phyloP scores from a whole-genome alignment of 1,284 basidiomycete genomes.

The Naganishia albida region DNA sequence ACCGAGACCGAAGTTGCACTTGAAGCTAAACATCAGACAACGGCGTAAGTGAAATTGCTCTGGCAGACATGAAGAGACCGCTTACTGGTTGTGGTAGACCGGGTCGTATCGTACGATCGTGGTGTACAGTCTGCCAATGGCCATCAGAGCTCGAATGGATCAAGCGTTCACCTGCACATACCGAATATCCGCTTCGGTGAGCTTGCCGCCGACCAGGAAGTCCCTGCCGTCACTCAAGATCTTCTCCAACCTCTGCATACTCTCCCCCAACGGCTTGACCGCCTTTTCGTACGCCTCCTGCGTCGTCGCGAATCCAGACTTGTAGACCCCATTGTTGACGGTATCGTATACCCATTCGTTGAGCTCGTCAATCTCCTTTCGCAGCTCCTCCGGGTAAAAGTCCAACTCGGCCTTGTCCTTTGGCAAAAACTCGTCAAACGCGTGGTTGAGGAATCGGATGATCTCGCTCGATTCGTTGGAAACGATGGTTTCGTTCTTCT shows the following conservation, averaged over 20 bases:
- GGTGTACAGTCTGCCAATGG: conserved; percentile 68
- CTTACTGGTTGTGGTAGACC: conserved; percentile 67
- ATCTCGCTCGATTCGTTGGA: conserved; percentile 95
- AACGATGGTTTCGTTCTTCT: conserved; percentile 82
- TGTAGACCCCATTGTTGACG: conserved; percentile 76
- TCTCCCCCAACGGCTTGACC: conserved; percentile 70
- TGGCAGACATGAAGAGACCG: neutral
- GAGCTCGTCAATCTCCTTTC: conserved; percentile 77
- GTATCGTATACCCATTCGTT: conserved; percentile 71
- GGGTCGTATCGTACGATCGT: conserved; percentile 83
- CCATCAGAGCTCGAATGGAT: neutral
- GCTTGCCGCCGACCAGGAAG: conserved; percentile 74
- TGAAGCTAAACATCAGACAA: conserved; percentile 76
- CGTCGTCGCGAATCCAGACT: conserved; percentile 79
- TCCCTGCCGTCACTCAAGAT: conserved; percentile 70
- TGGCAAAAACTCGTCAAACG: conserved; percentile 72
- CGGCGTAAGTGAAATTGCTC: conserved; percentile 51
- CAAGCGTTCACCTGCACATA: conserved; percentile 36
- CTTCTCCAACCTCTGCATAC: conserved; percentile 78
- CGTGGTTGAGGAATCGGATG: conserved; percentile 80
- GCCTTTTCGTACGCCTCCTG: conserved; percentile 80
- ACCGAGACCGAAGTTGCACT: conserved; percentile 78
- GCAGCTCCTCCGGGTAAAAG: conserved; percentile 72
- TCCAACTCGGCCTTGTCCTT: conserved; percentile 63
- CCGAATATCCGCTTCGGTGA: conserved; percentile 87